These are phyloP conservation scores for Senecio squalidus DNA, from an alignment of 140 eudicot genomes.

Conservation along the genomic window DNA sequence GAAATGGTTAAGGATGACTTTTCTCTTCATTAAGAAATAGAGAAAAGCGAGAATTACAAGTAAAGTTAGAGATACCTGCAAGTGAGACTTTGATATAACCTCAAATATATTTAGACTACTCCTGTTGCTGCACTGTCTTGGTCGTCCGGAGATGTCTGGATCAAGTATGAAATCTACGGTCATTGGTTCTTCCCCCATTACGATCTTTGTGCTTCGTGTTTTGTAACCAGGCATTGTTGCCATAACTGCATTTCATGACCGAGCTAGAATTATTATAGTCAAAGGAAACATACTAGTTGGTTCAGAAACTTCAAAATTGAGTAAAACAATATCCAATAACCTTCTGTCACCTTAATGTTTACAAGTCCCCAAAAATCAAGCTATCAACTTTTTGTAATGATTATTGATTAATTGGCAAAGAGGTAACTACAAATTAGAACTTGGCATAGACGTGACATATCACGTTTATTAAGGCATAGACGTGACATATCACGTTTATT, in stretches of 20 bases:
- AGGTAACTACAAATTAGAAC: too few relatives aligned
- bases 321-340: too few relatives aligned
- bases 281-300: neutral
- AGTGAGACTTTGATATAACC: constrained; percentile 30
- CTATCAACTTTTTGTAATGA: too few relatives aligned
- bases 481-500: too few relatives aligned
- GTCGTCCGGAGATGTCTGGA: constrained; percentile 24
- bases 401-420: too few relatives aligned
- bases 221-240: constrained; percentile 81
- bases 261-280: neutral
- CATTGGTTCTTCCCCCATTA: constrained; percentile 50
- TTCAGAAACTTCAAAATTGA: too few relatives aligned
- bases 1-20: constrained; percentile 24
- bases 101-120: constrained; percentile 29
- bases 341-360: too few relatives aligned
- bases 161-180: constrained; percentile 77
- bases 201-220: constrained; percentile 48
- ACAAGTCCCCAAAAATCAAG: too few relatives aligned
- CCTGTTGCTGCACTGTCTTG: constrained; percentile 25
- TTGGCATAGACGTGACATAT: too few relatives aligned
- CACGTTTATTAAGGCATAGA: too few relatives aligned
- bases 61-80: constrained; percentile 36
- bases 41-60: constrained; percentile 43
- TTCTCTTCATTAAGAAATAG: constrained; percentile 59
- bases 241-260: constrained; percentile 40